Evolutionary conservation across 495 filamentous ascomycete species (phyloP), one percentile per base, ranked within the genome.

Genomic region (Penicillium lagena): DNA sequence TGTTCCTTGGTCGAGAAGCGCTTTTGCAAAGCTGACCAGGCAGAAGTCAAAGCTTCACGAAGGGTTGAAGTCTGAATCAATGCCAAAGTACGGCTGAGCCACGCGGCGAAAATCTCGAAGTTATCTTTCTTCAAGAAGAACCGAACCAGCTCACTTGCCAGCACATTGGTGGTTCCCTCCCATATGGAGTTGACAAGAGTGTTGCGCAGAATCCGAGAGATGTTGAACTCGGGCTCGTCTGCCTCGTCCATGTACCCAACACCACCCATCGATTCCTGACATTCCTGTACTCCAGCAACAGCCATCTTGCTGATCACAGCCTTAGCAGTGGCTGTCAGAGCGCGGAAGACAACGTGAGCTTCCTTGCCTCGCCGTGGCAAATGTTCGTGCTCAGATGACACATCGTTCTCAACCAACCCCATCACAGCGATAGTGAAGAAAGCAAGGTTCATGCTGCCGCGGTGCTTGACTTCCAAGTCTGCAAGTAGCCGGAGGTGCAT

Each of bases 121-220:
- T 77, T 73, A 0, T 59, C 59, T 9, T 60, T 60, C 10, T 70
- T 71, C 9, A 76, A 71, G 1, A 81, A 46, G n/a, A 78, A 76
- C 1, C 77, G 62, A 33, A 86, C 63, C 7, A 79, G 64, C 46
- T 89, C 85, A 28, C 71, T 73, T 7, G 75, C 75, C 15, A 89
- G 56, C 2, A 89, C 80, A 50, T 87, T 82, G 8, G 82, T 86
- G 2, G 86, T 88, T 5, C 85, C 85, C 55, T 89, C 86, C 82
- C 85, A 89, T 42, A 87, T 87, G 22, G 75, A 71, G 29, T 81
- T 70, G 2, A 86, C 82, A 6, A 75, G 68, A 1, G 73, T 78
- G 53, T 88, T 85, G 7, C 86, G 71, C 47, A 80, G 74, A 8
- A 89, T 62, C 9, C 85, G 64, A 7, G 82, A 70, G 15, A 88